These are phyloP conservation scores for Candida verbasci DNA, from an alignment of 805 yeast species.

Conservation along the genomic window DNA sequence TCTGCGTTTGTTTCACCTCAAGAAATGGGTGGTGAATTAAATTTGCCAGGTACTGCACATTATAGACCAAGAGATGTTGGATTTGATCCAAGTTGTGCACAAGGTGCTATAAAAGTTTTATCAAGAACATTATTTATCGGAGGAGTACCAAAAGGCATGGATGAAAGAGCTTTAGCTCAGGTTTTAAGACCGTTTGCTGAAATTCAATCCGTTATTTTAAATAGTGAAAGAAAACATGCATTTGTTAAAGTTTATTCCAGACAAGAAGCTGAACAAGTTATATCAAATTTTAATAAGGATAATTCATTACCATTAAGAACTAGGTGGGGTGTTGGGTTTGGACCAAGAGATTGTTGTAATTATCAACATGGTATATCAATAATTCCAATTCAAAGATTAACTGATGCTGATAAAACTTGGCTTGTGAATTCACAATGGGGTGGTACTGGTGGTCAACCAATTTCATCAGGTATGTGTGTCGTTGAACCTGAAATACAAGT, in stretches of 20 bases:
- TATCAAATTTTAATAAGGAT: conserved; percentile 66
- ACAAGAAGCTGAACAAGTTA: conserved; percentile 82
- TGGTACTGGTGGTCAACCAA: conserved; percentile 86
- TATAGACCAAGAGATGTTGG: conserved; percentile 71
- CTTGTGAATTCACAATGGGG: conserved; percentile 91
- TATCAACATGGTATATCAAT: conserved; percentile 86
- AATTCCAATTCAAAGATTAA: conserved; percentile 80
- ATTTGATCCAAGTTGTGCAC: conserved; percentile 66
- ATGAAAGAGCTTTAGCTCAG: conserved; percentile 63
- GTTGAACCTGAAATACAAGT: conserved; percentile 98
- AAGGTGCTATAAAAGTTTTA: conserved; percentile 74
- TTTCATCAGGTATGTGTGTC: conserved; percentile 73
- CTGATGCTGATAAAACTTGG: conserved; percentile 95
- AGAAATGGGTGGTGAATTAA: conserved; percentile 53
- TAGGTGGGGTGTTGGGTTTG: conserved; percentile 98
- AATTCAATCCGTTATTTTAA: conserved; percentile 85
- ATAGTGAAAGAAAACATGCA: conserved; percentile 89
- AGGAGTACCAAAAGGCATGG: conserved; percentile 83
- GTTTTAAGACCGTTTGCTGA: conserved; percentile 82
- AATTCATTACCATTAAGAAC: conserved; percentile 68
- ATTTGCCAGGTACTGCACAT: conserved; percentile 68
- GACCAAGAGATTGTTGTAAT: conserved; percentile 97
- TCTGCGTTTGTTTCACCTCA: conserved; percentile 16
- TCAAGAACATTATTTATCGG: conserved; percentile 93
- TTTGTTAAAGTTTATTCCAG: conserved; percentile 92